Conservation (phyloP, 2,329 filamentous ascomycete species). For the Talaromyces atroroseus region DNA sequence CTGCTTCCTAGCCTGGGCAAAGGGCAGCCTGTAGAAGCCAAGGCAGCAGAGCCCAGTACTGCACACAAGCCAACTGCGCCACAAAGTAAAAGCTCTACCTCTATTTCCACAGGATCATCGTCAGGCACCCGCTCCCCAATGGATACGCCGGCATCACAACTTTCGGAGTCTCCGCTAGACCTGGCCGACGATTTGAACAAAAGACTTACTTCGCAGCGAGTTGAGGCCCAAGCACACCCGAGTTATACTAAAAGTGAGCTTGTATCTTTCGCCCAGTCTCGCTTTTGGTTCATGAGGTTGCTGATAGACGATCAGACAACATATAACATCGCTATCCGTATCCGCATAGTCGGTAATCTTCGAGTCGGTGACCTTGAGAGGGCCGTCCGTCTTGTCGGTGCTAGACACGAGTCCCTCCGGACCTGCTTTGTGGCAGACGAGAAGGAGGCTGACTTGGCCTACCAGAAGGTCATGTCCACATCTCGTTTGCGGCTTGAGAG, state of each 20-base stretch:
- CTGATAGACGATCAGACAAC: slow-evolving; percentile 21
- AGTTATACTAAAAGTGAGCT: neutral
- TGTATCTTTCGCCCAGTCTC: slow-evolving; percentile 36
- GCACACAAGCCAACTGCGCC: too few species aligned
- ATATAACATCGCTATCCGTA: slow-evolving; percentile 29
- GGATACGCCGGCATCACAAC: too few species aligned
- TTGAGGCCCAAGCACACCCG: too few species aligned
- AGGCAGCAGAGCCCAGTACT: too few species aligned
- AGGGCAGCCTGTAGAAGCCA: too few species aligned
- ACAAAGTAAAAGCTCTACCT: too few species aligned
- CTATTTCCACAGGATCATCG: too few species aligned
- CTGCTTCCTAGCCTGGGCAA: too few species aligned
- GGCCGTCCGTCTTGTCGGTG: slow-evolving; percentile 25
- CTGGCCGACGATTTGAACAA: too few species aligned
- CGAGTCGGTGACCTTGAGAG: slow-evolving; percentile 19
- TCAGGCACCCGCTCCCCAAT: too few species aligned
- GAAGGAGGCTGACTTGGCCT: slow-evolving; percentile 17
- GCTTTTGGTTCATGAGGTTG: slow-evolving; percentile 33
- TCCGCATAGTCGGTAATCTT: slow-evolving; percentile 28
- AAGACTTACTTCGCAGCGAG: too few species aligned
- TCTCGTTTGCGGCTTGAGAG: slow-evolving; percentile 24
- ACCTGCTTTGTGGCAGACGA: slow-evolving; percentile 20
- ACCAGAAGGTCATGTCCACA: slow-evolving; percentile 22
- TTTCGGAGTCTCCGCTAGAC: too few species aligned
- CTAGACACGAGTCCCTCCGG: slow-evolving; percentile 25